These are phyloP conservation scores for Yamagishiella unicocca DNA, from an alignment of 139 green algal genomes.

Conservation along the genomic window DNA sequence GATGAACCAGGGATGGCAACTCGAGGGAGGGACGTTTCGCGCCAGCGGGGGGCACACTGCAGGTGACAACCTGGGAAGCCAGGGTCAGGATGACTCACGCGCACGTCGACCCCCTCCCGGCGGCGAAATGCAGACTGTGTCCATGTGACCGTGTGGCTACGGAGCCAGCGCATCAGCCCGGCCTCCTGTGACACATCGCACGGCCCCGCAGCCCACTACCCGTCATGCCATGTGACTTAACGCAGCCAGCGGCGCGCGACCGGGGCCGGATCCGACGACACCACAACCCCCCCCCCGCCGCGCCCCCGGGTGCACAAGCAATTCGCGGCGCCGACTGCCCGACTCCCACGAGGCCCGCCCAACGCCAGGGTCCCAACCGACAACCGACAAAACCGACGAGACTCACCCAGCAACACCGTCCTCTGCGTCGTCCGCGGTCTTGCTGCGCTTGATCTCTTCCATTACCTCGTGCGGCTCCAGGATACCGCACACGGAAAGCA, in stretches of 20 bases:
- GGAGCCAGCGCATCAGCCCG: too few relatives aligned
- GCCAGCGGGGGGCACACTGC: neutral
- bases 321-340: neutral
- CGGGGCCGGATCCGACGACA: neutral
- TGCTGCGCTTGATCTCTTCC: constrained; percentile 45
- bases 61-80: neutral
- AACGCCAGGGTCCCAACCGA: neutral
- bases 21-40: neutral
- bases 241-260: neutral
- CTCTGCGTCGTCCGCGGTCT: constrained; percentile 42
- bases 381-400: neutral
- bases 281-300: neutral
- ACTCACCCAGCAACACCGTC: constrained; percentile 37
- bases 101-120: too few relatives aligned
- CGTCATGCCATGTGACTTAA: too few relatives aligned
- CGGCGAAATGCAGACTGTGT: too few relatives aligned
- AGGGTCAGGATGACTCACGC: too few relatives aligned
- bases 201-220: too few relatives aligned
- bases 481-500: constrained; percentile 29
- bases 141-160: too few relatives aligned
- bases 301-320: neutral
- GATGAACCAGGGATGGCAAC: too few relatives aligned
- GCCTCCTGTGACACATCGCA: too few relatives aligned
- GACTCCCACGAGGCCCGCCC: neutral
- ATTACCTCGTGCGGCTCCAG: constrained; percentile 49